Percentiles rank a stretch among this genome's conserved stretches.
Evolutionary conservation across 2,329 filamentous ascomycete species (phyloP).

Genomic region (Hymenoscyphus fructigenus): DNA sequence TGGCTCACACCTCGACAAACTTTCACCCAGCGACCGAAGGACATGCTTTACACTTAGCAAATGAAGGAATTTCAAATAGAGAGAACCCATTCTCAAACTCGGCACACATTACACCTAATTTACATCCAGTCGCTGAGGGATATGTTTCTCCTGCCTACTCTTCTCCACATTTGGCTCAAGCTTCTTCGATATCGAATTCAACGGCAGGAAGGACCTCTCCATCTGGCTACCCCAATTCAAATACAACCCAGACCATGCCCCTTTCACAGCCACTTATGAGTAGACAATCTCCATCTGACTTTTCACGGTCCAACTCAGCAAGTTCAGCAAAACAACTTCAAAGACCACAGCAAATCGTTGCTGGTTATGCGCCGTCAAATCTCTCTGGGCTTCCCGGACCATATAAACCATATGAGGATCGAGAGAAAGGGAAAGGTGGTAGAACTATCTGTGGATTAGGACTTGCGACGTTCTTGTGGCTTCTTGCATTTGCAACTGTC

Average conservation of each 20-base stretch:
- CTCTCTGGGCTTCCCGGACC: background rate
- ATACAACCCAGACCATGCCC: too few relatives aligned
- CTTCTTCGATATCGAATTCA: background rate
- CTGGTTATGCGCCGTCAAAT: background rate
- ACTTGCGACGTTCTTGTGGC: slow-evolving; percentile 16
- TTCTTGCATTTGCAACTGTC: slow-evolving; percentile 17
- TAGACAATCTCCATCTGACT: background rate
- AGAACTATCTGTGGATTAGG: slow-evolving; percentile 16
- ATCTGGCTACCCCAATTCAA: background rate
- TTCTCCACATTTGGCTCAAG: background rate
- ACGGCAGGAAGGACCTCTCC: background rate
- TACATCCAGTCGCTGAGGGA: background rate
- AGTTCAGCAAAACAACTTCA: background rate
- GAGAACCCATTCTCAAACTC: background rate
- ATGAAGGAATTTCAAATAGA: background rate
- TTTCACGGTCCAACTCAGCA: background rate
- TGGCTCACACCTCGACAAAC: background rate
- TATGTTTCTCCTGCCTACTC: background rate
- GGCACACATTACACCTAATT: background rate
- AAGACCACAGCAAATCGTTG: background rate
- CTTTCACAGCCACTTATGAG: background rate
- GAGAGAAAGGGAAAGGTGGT: background rate
- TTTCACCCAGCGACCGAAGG: background rate
- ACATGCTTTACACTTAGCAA: background rate
- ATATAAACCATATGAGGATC: background rate